Base-by-base conservation (phyloP, 306 rosid species). In the Pyrus betulifolia region DNA sequence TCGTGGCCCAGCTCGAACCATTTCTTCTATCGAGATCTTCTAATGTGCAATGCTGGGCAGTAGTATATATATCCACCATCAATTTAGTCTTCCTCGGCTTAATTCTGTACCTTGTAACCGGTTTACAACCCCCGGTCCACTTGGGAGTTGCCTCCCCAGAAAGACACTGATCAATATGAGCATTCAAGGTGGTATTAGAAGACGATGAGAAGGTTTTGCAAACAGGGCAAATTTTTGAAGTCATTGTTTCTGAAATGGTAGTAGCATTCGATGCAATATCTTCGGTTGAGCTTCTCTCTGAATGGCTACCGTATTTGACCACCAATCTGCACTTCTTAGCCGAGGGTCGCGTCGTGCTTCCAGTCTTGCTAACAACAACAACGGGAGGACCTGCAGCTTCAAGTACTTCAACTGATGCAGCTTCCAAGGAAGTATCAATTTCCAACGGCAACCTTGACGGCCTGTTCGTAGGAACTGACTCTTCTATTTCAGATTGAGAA, bases 151-250 rank as follows among this genome's bases (percentile, higher is more conserved):
- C 73, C 79, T 86, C 91, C 67, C 74, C 77, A 17, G 91, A 83
- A 72, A 88, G 89, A 74, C 91, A 88, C 72, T 88, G 91, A 75
- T 88, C 91, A 8, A 88, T 88, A 70, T 88, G 91, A 42, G 91
- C 91, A 77, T 88, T 88, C 82, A 88, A 79, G 72, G 91, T 88
- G 55, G 91, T 88, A 58, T 88, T 88, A 7, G 91, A 88, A 9
- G 91, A 79, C 0, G 91, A 88, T 22, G 91, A 85, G 83, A 88
- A 88, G 46, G 80, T 77, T 70, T 83, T 88, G 82, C 91, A 88
- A 79, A 88, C 91, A 84, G 91, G 91, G 86, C 91, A 88, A 38
- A 77, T 54, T 81, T 88, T 79, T 3, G 89, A 88, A 81, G 80
- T 82, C 91, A 88, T 88, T 46, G 88, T 30, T 52, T 88, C 89